Percentiles rank a stretch among this genome's conserved stretches.
Conservation (phyloP, 129 eudicot species). For the Pulicaria dysenterica region DNA sequence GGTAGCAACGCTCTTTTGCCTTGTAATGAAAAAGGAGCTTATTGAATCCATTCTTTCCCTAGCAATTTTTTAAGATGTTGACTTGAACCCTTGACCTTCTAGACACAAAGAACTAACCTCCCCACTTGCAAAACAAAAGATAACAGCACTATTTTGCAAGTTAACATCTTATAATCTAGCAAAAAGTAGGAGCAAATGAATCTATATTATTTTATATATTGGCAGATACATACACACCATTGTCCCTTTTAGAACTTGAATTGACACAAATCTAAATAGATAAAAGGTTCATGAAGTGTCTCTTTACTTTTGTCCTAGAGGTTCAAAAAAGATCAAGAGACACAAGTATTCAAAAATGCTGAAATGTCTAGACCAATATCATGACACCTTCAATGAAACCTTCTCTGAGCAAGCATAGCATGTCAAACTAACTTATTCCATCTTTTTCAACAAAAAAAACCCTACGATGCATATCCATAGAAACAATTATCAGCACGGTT, state of each 20-base stretch:
- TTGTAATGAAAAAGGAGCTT: neutral
- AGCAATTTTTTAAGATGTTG: slow-evolving; percentile 15
- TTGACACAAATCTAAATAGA: neutral
- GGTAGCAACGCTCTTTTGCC: neutral
- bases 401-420: too few relatives aligned
- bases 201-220: too few relatives aligned
- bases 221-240: too few relatives aligned
- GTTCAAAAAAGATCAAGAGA: slow-evolving; percentile 7
- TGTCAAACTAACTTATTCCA: slow-evolving; percentile 1
- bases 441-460: slow-evolving; percentile 16
- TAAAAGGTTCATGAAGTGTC: neutral
- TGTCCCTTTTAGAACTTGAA: too few relatives aligned
- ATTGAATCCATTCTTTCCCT: neutral
- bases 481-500: neutral
- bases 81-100: slow-evolving; percentile 8
- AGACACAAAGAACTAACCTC: slow-evolving; percentile 19
- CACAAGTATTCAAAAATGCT: too few relatives aligned
- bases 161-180: neutral
- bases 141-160: neutral
- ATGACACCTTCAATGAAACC: too few relatives aligned
- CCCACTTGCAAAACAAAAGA: slow-evolving; percentile 6
- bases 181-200: neutral
- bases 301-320: neutral
- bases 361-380: too few relatives aligned
- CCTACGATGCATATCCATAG: neutral